A percentile compares a stretch with the other conserved stretches of the same genome.
Conservation (phyloP, 2,329 filamentous ascomycete genomes). For the Xylariaceae sp. region DNA sequence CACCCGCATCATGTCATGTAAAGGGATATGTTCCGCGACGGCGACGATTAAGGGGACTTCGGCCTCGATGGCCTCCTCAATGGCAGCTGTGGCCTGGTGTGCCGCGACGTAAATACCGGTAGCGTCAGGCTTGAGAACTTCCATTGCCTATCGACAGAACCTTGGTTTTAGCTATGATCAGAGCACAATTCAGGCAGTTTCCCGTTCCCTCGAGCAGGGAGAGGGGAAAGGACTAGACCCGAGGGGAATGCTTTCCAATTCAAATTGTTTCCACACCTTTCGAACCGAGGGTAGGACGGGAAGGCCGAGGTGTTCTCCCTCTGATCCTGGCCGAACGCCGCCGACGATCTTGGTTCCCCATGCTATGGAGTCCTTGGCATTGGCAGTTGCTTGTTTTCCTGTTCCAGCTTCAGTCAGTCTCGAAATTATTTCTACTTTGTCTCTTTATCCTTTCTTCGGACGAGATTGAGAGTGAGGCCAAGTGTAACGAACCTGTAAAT, state of each 20-base stretch:
- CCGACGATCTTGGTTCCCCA: constrained; percentile 80
- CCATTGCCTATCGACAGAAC: constrained; percentile 51
- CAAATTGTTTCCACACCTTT: constrained; percentile 37
- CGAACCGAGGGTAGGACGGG: constrained; percentile 67
- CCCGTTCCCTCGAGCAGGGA: not conserved
- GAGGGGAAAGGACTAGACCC: not conserved
- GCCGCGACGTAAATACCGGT: constrained; percentile 78
- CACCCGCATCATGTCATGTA: constrained; percentile 68
- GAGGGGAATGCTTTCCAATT: not conserved
- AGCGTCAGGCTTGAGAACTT: constrained; percentile 67
- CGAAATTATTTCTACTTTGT: not conserved
- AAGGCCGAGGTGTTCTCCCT: constrained; percentile 67
- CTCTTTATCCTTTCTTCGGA: not conserved
- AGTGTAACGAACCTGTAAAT: constrained; percentile 36
- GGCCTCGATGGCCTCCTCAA: constrained; percentile 74
- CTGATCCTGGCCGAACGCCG: constrained; percentile 67
- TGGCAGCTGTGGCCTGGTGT: constrained; percentile 66
- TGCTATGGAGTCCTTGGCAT: constrained; percentile 69
- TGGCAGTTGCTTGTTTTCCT: constrained; percentile 59
- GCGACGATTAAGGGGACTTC: constrained; percentile 72
- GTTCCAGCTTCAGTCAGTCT: constrained; percentile 2
- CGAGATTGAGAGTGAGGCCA: not conserved
- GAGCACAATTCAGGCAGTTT: not conserved
- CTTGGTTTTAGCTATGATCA: constrained; percentile 11
- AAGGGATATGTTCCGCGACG: constrained; percentile 70